A percentile compares a stretch with the other conserved stretches of the same genome.
phyloP scores from a whole-genome alignment of 176 grass and related monocot genomes.

The Phoenix dactylifera region DNA sequence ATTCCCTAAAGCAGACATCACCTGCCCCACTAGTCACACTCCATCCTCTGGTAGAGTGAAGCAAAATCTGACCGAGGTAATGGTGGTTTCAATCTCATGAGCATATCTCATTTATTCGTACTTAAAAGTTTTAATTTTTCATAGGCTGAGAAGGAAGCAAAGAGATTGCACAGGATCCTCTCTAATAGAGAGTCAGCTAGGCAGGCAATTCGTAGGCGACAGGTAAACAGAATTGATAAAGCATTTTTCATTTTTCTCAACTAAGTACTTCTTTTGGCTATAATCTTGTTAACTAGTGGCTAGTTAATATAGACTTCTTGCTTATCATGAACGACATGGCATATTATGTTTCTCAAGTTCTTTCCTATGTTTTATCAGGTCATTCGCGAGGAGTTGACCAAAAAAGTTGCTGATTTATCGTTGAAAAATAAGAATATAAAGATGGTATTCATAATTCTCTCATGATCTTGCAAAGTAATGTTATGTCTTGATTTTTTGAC shows the following conservation, averaged over 20 bases:
- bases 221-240: constrained; percentile 17
- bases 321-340: no score
- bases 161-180: constrained; percentile 59
- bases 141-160: constrained; percentile 76
- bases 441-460: constrained; percentile 26
- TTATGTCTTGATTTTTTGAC: no score
- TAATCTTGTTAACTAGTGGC: no score
- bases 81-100: not conserved
- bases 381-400: constrained; percentile 55
- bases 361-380: constrained; percentile 28
- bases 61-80: constrained; percentile 68
- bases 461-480: not conserved
- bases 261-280: not conserved
- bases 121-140: not conserved
- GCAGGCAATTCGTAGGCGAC: constrained; percentile 76
- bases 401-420: constrained; percentile 53
- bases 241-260: not conserved
- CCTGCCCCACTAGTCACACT: not conserved
- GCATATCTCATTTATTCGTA: not conserved
- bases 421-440: constrained; percentile 71
- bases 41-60: constrained; percentile 25
- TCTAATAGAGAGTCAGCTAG: constrained; percentile 85
- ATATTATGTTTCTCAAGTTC: not conserved
- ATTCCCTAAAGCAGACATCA: constrained; percentile 31
- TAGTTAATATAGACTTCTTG: no score